Conservation (phyloP, 2,329 filamentous ascomycete genomes). For the Leptoxyphium fumago region DNA sequence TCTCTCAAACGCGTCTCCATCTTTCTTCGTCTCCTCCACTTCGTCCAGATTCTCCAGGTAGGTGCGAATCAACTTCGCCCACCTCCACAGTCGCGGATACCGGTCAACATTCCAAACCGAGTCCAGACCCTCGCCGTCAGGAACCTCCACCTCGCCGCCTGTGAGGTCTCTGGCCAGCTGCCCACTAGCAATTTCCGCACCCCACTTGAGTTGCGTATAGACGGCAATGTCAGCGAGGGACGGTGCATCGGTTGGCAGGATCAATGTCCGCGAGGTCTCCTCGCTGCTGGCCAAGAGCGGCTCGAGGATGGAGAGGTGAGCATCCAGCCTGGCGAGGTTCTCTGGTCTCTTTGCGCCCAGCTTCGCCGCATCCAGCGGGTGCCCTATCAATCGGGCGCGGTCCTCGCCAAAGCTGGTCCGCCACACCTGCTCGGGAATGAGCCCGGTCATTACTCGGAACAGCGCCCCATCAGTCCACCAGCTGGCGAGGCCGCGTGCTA, state of each 20-base stretch:
- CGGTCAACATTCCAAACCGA: conserved; percentile 23
- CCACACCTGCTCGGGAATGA: conserved; percentile 28
- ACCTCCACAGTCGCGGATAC: conserved; percentile 22
- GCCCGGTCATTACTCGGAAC: conserved; percentile 25
- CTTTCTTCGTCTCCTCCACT: conserved; percentile 10
- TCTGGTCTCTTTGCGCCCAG: conserved; percentile 24
- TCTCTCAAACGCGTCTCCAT: conserved; percentile 3
- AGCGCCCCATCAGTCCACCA: conserved; percentile 28
- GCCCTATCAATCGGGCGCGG: conserved; percentile 25
- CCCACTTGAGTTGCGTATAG: conserved; percentile 27
- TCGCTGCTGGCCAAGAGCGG: conserved; percentile 16
- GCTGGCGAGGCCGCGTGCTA: conserved; percentile 26
- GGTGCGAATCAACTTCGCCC: conserved; percentile 22
- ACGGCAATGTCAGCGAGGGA: conserved; percentile 23
- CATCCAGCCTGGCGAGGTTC: conserved; percentile 23
- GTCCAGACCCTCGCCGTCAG: conserved; percentile 8
- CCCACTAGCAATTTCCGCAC: conserved; percentile 23
- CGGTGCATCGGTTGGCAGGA: conserved; percentile 21
- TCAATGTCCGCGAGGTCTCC: conserved; percentile 16
- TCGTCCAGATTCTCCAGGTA: conserved; percentile 19
- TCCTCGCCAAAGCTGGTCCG: conserved; percentile 24
- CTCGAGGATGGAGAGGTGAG: conserved; percentile 25
- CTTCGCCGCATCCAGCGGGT: conserved; percentile 23
- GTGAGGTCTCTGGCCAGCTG: conserved; percentile 22
- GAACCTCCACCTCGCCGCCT: conserved; percentile 19